A percentile compares a stretch with the other conserved stretches of the same genome.
Evolutionary conservation across 495 filamentous ascomycete species (phyloP).

Genomic region (Melanomma pulvis-pyrius): DNA sequence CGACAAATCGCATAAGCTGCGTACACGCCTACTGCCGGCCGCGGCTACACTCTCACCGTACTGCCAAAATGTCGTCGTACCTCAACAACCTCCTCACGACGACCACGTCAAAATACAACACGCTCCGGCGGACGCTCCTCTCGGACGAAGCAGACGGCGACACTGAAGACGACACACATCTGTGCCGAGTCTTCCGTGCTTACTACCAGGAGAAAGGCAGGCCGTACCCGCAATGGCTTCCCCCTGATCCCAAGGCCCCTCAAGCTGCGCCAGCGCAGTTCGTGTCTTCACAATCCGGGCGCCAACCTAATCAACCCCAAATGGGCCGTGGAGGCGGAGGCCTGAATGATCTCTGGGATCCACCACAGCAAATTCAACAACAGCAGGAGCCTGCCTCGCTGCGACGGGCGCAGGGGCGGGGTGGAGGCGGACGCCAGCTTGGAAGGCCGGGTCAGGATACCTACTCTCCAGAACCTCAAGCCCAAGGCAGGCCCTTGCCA

Average conservation of each 20-base stretch:
- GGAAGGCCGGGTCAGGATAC: constrained; percentile 35
- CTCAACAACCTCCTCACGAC: constrained; percentile 76
- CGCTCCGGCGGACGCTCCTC: constrained; percentile 77
- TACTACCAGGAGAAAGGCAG: constrained; percentile 91
- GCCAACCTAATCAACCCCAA: constrained; percentile 35
- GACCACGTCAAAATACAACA: constrained; percentile 76
- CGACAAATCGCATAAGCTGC: not conserved
- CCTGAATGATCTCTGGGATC: constrained; percentile 85
- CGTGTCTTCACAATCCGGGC: constrained; percentile 48
- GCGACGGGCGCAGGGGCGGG: constrained; percentile 47
- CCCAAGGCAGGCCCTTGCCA: constrained; percentile 62
- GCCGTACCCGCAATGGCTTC: constrained; percentile 85
- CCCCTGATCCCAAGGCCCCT: constrained; percentile 75
- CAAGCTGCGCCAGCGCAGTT: constrained; percentile 55
- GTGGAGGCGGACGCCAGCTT: constrained; percentile 37
- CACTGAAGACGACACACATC: constrained; percentile 91
- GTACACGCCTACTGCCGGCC: not conserved
- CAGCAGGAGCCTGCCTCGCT: constrained; percentile 59
- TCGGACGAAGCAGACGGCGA: constrained; percentile 82
- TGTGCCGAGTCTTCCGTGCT: constrained; percentile 89
- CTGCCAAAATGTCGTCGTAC: constrained; percentile 71
- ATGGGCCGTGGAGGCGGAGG: constrained; percentile 53
- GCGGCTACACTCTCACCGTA: not conserved
- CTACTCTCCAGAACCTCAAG: constrained; percentile 43
- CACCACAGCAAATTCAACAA: constrained; percentile 49